phyloP scores from a whole-genome alignment of 768 basidiomycete genomes.

The Leccinum subgranulosum region DNA sequence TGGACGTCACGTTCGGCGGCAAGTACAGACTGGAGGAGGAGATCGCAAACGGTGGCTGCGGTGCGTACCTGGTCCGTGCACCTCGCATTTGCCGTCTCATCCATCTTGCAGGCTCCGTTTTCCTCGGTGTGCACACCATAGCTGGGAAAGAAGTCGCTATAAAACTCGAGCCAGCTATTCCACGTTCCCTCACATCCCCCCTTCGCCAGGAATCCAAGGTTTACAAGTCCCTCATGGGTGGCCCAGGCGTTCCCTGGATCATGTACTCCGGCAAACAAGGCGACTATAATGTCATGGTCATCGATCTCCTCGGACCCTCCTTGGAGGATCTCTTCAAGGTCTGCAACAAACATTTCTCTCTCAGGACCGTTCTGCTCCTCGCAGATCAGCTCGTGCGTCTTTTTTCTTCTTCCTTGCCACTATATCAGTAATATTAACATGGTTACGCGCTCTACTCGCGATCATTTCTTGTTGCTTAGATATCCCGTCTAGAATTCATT shows the following conservation, averaged over 20 bases:
- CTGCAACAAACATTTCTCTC: slow-evolving; percentile 87
- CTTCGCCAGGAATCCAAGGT: slow-evolving; percentile 88
- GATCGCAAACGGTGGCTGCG: slow-evolving; percentile 79
- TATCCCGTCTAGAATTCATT: slow-evolving; percentile 95
- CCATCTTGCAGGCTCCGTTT: slow-evolving; percentile 58
- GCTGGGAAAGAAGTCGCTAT: slow-evolving; percentile 85
- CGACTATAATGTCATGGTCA: slow-evolving; percentile 96
- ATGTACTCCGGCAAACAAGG: slow-evolving; percentile 90
- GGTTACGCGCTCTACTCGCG: slow-evolving; percentile 14
- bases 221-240: slow-evolving; percentile 88
- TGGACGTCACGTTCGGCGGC: slow-evolving; percentile 58
- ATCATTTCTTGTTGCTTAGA: slow-evolving; percentile 43
- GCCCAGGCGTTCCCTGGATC: slow-evolving; percentile 86
- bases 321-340: slow-evolving; percentile 85
- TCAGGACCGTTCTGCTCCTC: slow-evolving; percentile 92
- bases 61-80: slow-evolving; percentile 54
- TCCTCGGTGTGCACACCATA: slow-evolving; percentile 73
- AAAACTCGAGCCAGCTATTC: slow-evolving; percentile 68
- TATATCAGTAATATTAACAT: slow-evolving; percentile 8
- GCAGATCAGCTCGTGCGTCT: slow-evolving; percentile 88
- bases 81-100: slow-evolving; percentile 8
- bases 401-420: background rate
- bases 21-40: slow-evolving; percentile 79
- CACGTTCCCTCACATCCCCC: slow-evolving; percentile 49
- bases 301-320: slow-evolving; percentile 91